phyloP scores from a whole-genome alignment of 164 flowering plant genomes.

The Pachysandra terminalis region DNA sequence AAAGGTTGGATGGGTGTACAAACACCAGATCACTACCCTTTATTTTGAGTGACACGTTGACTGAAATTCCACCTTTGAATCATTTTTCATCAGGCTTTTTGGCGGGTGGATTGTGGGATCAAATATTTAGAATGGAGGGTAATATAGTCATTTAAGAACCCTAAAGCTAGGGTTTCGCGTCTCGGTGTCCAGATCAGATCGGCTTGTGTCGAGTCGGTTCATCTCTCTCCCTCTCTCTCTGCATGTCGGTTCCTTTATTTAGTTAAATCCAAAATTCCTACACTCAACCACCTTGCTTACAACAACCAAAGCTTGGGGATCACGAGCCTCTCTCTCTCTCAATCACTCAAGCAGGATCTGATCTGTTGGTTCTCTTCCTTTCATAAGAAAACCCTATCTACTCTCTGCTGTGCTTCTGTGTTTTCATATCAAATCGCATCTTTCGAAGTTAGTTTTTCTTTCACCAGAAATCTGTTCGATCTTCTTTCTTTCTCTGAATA shows the following conservation, averaged over 20 bases:
- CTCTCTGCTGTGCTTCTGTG: background rate
- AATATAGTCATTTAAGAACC: background rate
- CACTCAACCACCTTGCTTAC: background rate
- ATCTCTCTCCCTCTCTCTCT: background rate
- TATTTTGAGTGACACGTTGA: too few relatives aligned
- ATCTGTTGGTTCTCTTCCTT: background rate
- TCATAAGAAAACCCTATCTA: background rate
- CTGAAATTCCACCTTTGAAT: too few relatives aligned
- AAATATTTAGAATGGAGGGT: too few relatives aligned
- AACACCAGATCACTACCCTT: too few relatives aligned
- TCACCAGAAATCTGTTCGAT: background rate
- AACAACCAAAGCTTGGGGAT: too few relatives aligned
- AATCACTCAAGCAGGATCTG: background rate
- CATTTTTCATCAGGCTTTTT: too few relatives aligned
- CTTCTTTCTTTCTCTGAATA: background rate
- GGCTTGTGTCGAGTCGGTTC: background rate
- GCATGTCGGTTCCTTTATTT: slow-evolving; percentile 4
- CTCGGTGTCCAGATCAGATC: background rate
- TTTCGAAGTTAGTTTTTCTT: background rate
- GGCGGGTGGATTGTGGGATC: too few relatives aligned
- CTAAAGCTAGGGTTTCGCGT: slow-evolving; percentile 11
- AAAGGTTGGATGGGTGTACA: too few relatives aligned
- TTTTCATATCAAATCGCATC: slow-evolving; percentile 2
- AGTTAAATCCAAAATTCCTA: background rate
- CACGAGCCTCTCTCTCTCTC: background rate